Conservation (phyloP, 1,139 yeast species). For the Pneumocystis murina region DNA sequence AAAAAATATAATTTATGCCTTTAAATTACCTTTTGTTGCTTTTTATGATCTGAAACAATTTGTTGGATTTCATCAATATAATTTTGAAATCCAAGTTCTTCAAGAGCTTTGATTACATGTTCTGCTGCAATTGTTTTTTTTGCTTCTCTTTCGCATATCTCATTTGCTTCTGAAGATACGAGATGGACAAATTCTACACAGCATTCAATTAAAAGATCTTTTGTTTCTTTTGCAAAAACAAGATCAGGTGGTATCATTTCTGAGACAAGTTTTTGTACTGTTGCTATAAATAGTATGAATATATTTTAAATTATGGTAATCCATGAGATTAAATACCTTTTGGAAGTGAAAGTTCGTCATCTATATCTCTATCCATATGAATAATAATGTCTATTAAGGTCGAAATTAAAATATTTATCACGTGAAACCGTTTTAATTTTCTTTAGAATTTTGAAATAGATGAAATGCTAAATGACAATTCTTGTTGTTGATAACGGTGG, state of each 20-base stretch:
- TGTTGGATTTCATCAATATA: slow-evolving; percentile 72
- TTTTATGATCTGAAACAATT: slow-evolving; percentile 75
- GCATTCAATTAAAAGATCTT: slow-evolving; percentile 90
- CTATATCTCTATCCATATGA: slow-evolving; percentile 2
- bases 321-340: slow-evolving; percentile 21
- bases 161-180: slow-evolving; percentile 82
- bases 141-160: slow-evolving; percentile 89
- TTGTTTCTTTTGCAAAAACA: slow-evolving; percentile 80
- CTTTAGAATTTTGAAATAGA: neutral
- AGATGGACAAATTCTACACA: slow-evolving; percentile 94
- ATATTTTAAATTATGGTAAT: neutral
- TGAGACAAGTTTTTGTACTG: slow-evolving; percentile 85
- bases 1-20: neutral
- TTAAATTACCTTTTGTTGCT: slow-evolving; percentile 38
- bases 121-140: slow-evolving; percentile 95
- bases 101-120: slow-evolving; percentile 82
- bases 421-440: neutral
- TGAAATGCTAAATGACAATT: neutral
- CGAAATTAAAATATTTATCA: neutral
- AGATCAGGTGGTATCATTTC: slow-evolving; percentile 79
- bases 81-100: slow-evolving; percentile 73
- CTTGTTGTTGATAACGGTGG: slow-evolving; percentile 75
- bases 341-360: slow-evolving; percentile 30
- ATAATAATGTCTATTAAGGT: neutral
- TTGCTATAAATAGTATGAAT: slow-evolving; percentile 34